Evolutionary conservation across 441 rosid genomes (phyloP).

Genomic region (Omphalea diandra): DNA sequence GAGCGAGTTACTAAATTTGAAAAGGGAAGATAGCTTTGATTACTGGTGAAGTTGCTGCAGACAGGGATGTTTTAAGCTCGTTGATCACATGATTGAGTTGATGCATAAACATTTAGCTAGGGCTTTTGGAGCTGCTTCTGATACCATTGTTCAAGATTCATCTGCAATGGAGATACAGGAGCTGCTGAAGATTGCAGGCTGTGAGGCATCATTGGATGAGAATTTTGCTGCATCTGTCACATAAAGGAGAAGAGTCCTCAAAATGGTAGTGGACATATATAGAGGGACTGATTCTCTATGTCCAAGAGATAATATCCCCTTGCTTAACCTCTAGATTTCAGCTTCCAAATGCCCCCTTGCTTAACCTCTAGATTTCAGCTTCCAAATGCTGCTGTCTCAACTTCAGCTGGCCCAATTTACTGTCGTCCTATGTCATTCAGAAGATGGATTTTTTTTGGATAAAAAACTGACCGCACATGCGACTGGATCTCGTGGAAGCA

Average conservation of each 20-base stretch:
- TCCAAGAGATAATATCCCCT: slow-evolving; percentile 97
- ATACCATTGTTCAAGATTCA: slow-evolving; percentile 92
- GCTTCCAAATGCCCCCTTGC: slow-evolving; percentile 97
- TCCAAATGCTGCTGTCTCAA: slow-evolving; percentile 74
- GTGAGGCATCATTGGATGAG: slow-evolving; percentile 93
- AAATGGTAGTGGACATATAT: slow-evolving; percentile 64
- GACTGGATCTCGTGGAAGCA: slow-evolving; percentile 85
- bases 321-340: slow-evolving; percentile 97
- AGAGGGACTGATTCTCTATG: slow-evolving; percentile 96
- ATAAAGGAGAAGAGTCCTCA: slow-evolving; percentile 41
- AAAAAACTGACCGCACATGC: slow-evolving; percentile 87
- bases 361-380: slow-evolving; percentile 98
- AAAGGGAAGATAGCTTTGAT: slow-evolving; percentile 75
- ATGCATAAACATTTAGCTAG: slow-evolving; percentile 94
- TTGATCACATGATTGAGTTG: slow-evolving; percentile 93
- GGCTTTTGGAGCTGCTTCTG: slow-evolving; percentile 99
- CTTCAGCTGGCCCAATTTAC: slow-evolving; percentile 81
- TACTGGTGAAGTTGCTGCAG: slow-evolving; percentile 75
- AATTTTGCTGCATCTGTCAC: slow-evolving; percentile 52
- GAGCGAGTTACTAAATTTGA: slow-evolving; percentile 73
- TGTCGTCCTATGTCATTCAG: slow-evolving; percentile 95
- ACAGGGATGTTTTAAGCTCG: slow-evolving; percentile 86
- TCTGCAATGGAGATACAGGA: slow-evolving; percentile 99
- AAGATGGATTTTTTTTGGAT: slow-evolving; percentile 95
- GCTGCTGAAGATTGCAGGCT: slow-evolving; percentile 95